These are phyloP conservation scores for Ophiostoma sp. DNA, from an alignment of 2,329 filamentous ascomycete species.

Conservation along the genomic window DNA sequence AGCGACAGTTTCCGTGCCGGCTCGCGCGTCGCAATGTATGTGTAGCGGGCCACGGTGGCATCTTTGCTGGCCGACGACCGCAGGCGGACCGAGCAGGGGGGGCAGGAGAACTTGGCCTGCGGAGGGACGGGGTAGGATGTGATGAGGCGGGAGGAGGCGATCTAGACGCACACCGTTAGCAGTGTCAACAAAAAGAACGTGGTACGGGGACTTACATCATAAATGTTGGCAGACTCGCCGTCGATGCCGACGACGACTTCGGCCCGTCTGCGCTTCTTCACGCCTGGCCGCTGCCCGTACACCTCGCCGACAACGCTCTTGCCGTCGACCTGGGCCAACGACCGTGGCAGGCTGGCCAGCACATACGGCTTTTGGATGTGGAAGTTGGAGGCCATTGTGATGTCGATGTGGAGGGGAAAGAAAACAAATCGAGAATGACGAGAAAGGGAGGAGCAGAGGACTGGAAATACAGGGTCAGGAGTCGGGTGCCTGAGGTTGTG, in stretches of 20 bases:
- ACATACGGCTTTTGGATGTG: slow-evolving; percentile 66
- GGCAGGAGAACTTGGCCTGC: slow-evolving; percentile 63
- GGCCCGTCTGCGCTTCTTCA: slow-evolving; percentile 62
- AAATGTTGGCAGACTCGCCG: slow-evolving; percentile 65
- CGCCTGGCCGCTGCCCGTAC: slow-evolving; percentile 55
- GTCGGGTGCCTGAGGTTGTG: neutral
- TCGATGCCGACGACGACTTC: slow-evolving; percentile 64
- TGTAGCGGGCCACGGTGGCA: slow-evolving; percentile 52
- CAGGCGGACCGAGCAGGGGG: slow-evolving; percentile 59
- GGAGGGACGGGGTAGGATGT: slow-evolving; percentile 68
- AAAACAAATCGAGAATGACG: neutral
- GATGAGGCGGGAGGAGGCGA: slow-evolving; percentile 60
- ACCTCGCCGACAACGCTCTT: slow-evolving; percentile 61
- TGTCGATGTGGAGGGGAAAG: neutral
- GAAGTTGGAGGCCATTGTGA: slow-evolving; percentile 58
- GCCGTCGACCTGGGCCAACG: slow-evolving; percentile 53
- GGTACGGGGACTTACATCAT: slow-evolving; percentile 52
- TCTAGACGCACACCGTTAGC: too few species aligned
- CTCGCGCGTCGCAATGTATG: slow-evolving; percentile 59
- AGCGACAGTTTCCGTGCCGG: slow-evolving; percentile 55
- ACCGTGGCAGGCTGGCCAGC: slow-evolving; percentile 59
- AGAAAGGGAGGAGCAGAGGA: too few species aligned
- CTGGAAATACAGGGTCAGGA: too few species aligned
- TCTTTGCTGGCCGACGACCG: slow-evolving; percentile 50
- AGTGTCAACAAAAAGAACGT: slow-evolving; percentile 16